Base-by-base conservation (phyloP, 2,329 filamentous ascomycete species). In the Orbilia ellipsospora region DNA sequence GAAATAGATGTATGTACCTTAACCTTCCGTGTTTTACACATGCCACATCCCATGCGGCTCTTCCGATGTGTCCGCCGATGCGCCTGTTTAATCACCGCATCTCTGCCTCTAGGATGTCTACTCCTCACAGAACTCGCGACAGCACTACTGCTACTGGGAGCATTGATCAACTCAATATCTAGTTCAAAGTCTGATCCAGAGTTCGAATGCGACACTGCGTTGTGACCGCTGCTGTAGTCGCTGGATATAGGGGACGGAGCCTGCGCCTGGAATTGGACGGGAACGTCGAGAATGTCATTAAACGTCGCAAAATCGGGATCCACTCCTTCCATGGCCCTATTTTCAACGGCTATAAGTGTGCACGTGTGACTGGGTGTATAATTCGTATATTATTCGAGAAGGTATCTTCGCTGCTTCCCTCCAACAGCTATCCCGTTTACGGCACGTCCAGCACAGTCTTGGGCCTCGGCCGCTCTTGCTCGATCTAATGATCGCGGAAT, bases 11-110 rank as follows among this genome's bases (percentile, higher is more conserved):
- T n/a, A 54, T 57, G 55, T 75, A 75, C 72, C 64, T 75, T 75
- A 64, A 75, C 72, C 64, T 75, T 75, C 23, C 72, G 45, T 16
- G 64, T 69, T 44, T 75, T 75, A 61, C 72, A 75, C 72, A 75
- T 75, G 26, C 59, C 64, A 42, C 72, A 75, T 1, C 72, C 72
- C 64, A 69, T 75, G 20, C 72, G 64, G n/a, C 62, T 67, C 64
- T 75, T 75, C 44, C 72, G 59, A 26, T 75, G 72, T 23, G 72
- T 75, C 28, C 72, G 60, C 36, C 72, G 42, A 44, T 75, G 72
- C 48, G 72, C 72, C 50, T 64, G 72, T 31, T 75, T 75, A 16
- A 56, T 42, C 4, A 42, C 56, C 16, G 72, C 72, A 31, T 75
- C 72, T 36, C 31, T 69, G 4, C 72, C 64, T 18, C 72, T 63